Evolutionary conservation across 768 basidiomycete genomes (phyloP), one percentile per base, ranked within the genome.

Genomic region (Suillus brevipes): DNA sequence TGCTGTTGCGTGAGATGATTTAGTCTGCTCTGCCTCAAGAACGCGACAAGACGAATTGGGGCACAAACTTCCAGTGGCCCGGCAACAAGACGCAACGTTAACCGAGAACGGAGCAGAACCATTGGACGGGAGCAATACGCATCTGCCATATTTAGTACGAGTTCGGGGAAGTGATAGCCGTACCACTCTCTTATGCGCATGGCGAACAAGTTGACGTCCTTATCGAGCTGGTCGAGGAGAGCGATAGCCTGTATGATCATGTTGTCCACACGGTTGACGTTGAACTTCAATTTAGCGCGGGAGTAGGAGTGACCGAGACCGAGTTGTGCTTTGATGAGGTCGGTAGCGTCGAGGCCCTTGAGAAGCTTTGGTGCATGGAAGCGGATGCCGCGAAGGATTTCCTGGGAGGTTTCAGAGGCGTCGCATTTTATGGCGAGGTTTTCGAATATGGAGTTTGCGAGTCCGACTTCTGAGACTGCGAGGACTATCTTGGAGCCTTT

Each of bases 231-330:
- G 81, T 99, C 97, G 72, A 97, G 92, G 64, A 98, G 89, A 6
- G 96, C 93, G 75, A 99, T 98, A 65, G 97, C 97, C 79, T 98
- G 97, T 71, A 99, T 99, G 80, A 99, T 98, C 97, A 99, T 99
- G 84, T 99, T 97, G 80, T 97, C 95, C 64, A 93, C 87, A 61
- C 94, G 85, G 83, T 96, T 96, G 62, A 95, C 94, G 78, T 95
- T 96, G 86, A 95, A 98, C 81, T 99, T 99, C 67, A 98, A 90
- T 77, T 98, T 99, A 47, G 96, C 91, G 68, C 97, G 90, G 28
- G 95, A 97, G 82, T 97, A 98, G 4, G 95, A 94, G 84, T 99
- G 97, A 36, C 97, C 97, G 58, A 99, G 85, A 73, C 97, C 97
- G 69, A 99, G 91, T 73, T 99, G 97, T 20, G 97, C 94, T 73